phyloP scores from a whole-genome alignment of 1,284 basidiomycete genomes.

The Naganishia sp. region DNA sequence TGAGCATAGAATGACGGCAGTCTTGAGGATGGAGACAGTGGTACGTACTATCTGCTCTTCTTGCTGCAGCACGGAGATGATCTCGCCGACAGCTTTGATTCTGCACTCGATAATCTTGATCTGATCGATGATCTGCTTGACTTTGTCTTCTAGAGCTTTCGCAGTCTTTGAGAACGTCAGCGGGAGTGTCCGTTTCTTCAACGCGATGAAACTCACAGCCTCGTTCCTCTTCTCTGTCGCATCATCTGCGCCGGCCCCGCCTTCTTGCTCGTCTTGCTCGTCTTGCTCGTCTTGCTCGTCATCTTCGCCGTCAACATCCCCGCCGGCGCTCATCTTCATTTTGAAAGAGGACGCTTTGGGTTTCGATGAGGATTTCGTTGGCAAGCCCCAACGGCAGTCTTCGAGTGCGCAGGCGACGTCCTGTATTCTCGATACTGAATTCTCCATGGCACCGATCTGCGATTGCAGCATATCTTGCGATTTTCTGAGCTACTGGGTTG shows the following conservation, averaged over 20 bases:
- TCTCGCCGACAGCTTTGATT: constrained; percentile 11
- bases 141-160: constrained; percentile 11
- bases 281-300: background rate
- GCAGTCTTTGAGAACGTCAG: constrained; percentile 8
- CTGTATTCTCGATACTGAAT: constrained; percentile 8
- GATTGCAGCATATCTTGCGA: constrained; percentile 6
- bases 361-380: background rate
- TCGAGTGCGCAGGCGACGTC: constrained; percentile 28
- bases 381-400: constrained; percentile 19
- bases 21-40: background rate
- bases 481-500: constrained; percentile 6
- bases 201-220: background rate
- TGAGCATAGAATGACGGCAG: background rate
- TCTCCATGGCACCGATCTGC: constrained; percentile 7
- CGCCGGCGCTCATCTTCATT: background rate
- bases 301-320: constrained; percentile 4
- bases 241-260: constrained; percentile 1
- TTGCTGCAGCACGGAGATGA: constrained; percentile 4
- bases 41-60: background rate
- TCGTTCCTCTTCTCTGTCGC: constrained; percentile 24
- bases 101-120: constrained; percentile 20
- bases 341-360: background rate
- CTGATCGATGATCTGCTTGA: constrained; percentile 16
- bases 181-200: background rate
- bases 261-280: constrained; percentile 2